Evolutionary conservation across 495 filamentous ascomycete genomes (phyloP).

Genomic region (Penicillium argentinense): DNA sequence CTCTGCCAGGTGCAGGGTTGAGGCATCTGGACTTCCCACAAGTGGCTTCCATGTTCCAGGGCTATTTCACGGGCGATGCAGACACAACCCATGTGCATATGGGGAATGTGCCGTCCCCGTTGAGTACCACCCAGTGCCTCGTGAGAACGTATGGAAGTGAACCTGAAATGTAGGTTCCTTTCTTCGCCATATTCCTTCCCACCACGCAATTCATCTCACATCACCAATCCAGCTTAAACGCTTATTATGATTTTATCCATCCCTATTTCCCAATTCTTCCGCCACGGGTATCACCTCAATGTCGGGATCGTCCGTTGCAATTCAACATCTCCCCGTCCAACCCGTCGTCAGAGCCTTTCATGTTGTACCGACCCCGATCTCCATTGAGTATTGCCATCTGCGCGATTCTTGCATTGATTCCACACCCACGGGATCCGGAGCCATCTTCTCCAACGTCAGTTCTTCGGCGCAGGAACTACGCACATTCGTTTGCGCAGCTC

Average conservation of each 20-base stretch:
- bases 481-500: conserved; percentile 55
- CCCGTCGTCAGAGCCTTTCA: conserved; percentile 41
- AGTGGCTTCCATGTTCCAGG: conserved; percentile 38
- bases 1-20: conserved; percentile 43
- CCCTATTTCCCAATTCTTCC: conserved; percentile 59
- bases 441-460: conserved; percentile 46
- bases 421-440: conserved; percentile 50
- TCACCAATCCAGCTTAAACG: conserved; percentile 46
- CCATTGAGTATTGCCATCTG: conserved; percentile 57
- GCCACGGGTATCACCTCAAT: conserved; percentile 43
- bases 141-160: conserved; percentile 46
- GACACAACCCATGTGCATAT: conserved; percentile 29
- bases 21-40: conserved; percentile 43
- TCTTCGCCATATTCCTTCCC: neutral
- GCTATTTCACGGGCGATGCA: conserved; percentile 31
- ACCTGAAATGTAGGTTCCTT: conserved; percentile 37
- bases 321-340: conserved; percentile 41
- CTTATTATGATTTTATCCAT: conserved; percentile 62
- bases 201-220: conserved; percentile 22
- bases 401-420: conserved; percentile 54
- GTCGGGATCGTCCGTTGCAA: conserved; percentile 45
- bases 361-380: conserved; percentile 48
- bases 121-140: conserved; percentile 25
- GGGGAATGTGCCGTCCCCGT: conserved; percentile 33
- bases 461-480: conserved; percentile 50